Conservation (phyloP, 2,329 filamentous ascomycete genomes). For the Sphaerulina populicola region DNA sequence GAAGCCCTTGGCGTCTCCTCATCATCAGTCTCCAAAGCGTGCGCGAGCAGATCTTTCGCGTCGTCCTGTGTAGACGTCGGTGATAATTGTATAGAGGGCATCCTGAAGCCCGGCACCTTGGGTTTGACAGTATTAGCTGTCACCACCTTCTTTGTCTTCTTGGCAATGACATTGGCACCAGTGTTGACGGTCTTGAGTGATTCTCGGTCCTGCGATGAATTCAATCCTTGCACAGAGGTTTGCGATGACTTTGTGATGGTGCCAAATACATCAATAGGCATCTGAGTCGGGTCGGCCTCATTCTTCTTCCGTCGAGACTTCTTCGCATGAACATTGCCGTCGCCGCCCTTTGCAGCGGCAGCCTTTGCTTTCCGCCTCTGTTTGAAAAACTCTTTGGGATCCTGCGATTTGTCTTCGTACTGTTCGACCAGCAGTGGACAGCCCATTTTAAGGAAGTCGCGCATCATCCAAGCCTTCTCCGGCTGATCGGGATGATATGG, state of each 20-base stretch:
- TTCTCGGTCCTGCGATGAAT: slow-evolving; percentile 5
- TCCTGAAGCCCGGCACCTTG: slow-evolving; percentile 8
- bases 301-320: slow-evolving; percentile 16
- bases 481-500: slow-evolving; percentile 58
- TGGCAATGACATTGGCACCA: slow-evolving; percentile 7
- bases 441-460: slow-evolving; percentile 55
- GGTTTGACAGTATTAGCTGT: neutral
- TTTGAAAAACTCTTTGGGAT: slow-evolving; percentile 26
- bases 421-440: slow-evolving; percentile 57
- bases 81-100: slow-evolving; percentile 11
- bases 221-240: slow-evolving; percentile 1
- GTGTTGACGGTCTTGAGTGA: slow-evolving; percentile 10
- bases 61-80: neutral
- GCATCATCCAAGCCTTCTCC: slow-evolving; percentile 61
- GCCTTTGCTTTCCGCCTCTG: slow-evolving; percentile 22
- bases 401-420: slow-evolving; percentile 48
- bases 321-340: slow-evolving; percentile 18
- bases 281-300: slow-evolving; percentile 8
- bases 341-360: slow-evolving; percentile 11
- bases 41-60: neutral
- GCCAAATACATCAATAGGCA: slow-evolving; percentile 11
- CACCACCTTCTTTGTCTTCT: slow-evolving; percentile 5
- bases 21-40: slow-evolving; percentile 8
- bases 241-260: slow-evolving; percentile 17
- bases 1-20: slow-evolving; percentile 14